A percentile compares a stretch with the other conserved stretches of the same genome.
These are phyloP conservation scores for Coniochaeta pulveracea DNA, from an alignment of 2,329 filamentous ascomycete species.

Conservation along the genomic window DNA sequence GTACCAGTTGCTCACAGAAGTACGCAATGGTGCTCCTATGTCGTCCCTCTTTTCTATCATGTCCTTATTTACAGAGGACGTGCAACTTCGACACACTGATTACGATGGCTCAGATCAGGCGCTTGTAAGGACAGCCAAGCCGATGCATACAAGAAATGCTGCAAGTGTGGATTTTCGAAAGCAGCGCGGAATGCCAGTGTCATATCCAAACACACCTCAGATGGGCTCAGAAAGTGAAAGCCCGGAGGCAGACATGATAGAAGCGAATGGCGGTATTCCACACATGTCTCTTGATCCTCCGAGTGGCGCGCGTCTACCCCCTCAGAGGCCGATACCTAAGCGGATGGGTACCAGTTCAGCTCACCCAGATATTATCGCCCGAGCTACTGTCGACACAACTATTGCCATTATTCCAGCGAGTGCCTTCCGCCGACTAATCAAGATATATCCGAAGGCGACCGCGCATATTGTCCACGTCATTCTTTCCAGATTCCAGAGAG, in stretches of 20 bases:
- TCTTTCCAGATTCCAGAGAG: conserved; percentile 82
- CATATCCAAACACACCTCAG: conserved; percentile 28
- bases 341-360: conserved; percentile 57
- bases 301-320: too few species aligned
- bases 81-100: conserved; percentile 65
- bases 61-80: conserved; percentile 91
- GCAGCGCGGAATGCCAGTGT: conserved; percentile 19
- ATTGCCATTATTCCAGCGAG: conserved; percentile 97
- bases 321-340: conserved; percentile 28
- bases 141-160: conserved; percentile 16
- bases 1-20: conserved; percentile 91
- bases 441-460: conserved; percentile 90
- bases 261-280: conserved; percentile 44
- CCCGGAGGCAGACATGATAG: conserved; percentile 12
- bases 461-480: conserved; percentile 98
- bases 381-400: conserved; percentile 90
- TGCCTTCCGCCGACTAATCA: conserved; percentile 83
- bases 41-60: conserved; percentile 96
- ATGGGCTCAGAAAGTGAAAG: conserved; percentile 16
- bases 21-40: conserved; percentile 97
- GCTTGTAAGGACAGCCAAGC: conserved; percentile 15
- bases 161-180: conserved; percentile 18
- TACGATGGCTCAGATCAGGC: conserved; percentile 34
- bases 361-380: conserved; percentile 93
- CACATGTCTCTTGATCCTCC: conserved; percentile 57